Evolutionary conservation across 176 grass and related monocot genomes (phyloP), one percentile per base, ranked within the genome.

Genomic region (Poa annua): DNA sequence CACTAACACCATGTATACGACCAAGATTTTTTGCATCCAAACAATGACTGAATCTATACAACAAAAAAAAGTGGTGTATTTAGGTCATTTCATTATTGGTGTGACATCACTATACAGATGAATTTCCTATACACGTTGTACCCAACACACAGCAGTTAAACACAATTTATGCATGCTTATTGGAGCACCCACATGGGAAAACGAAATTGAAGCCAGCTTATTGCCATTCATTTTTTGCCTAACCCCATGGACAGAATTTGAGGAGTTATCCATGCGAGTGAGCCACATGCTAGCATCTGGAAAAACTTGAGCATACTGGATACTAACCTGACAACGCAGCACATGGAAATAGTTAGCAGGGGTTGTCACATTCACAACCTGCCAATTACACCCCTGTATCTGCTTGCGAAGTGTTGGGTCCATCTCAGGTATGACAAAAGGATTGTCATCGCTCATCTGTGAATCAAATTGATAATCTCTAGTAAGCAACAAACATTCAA

Each of bases 281-380:
- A 52, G 32, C 19, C 0, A 53, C 44, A 71, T 66, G 29, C 38
- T 76, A 57, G 50, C 8, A 51, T 68, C 60, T 24, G 4, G 17
- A 16, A 62, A 38, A 74, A 25, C 14, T 55, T 49, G 6, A 57
- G 42, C 22, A 82, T 1, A 56, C 19, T 39, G 49, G 36, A 83
- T 55, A 69, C 86, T 50, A 57, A 97, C 95, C 95, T 97, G 95
- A 8, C 92, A 88, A 19, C 92, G 87, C 55, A 97, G 44, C 68
- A 97, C 79, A 66, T 97, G 95, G 86, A 97, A 97, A 83, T 97
- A 97, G 80, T 97, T 97, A 76, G 95, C 95, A 76, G 95, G 95
- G 62, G 95, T 97, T 76, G 95, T 97, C 59, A 97, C 95, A 71
- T 97, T 97, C 26, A 94, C 95, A 47, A 97, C 92, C 68, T 97